A percentile compares a stretch with the other conserved stretches of the same genome.
Evolutionary conservation across 208 protist species (phyloP).

Genomic region (Acanthamoeba comandoni): DNA sequence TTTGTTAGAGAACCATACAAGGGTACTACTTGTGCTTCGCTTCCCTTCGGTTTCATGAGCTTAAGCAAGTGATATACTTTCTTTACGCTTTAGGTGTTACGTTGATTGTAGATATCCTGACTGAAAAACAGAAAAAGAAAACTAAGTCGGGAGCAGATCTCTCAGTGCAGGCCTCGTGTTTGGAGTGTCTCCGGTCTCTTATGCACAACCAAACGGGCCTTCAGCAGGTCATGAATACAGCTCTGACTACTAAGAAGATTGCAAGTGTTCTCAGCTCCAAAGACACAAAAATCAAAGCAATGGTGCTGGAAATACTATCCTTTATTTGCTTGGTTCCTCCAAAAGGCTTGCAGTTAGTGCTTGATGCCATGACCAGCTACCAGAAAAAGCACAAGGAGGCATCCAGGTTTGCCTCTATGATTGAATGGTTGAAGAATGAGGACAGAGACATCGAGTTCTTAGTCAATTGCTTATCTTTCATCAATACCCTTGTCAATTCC

Average conservation of each 20-base stretch:
- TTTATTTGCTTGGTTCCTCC: constrained; percentile 51
- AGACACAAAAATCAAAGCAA: constrained; percentile 26
- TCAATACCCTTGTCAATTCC: constrained; percentile 32
- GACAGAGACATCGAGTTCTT: constrained; percentile 35
- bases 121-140: constrained; percentile 51
- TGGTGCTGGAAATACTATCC: constrained; percentile 30
- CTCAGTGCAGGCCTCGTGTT: constrained; percentile 7
- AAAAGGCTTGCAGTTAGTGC: constrained; percentile 35
- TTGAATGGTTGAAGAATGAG: neutral
- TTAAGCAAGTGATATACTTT: neutral
- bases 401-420: constrained; percentile 1
- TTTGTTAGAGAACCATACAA: constrained; percentile 29
- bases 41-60: constrained; percentile 3
- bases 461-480: constrained; percentile 32
- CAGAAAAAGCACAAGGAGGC: constrained; percentile 28
- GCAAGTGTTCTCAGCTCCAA: constrained; percentile 5
- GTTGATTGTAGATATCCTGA: neutral
- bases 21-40: neutral
- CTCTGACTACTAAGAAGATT: constrained; percentile 18
- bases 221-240: constrained; percentile 17
- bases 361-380: constrained; percentile 60
- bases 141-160: constrained; percentile 36
- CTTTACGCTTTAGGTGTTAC: neutral
- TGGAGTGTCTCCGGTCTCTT: constrained; percentile 39
- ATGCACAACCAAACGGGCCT: constrained; percentile 16